Conservation (phyloP, 139 green algal species). For the Chlamydomonas eustigma region DNA sequence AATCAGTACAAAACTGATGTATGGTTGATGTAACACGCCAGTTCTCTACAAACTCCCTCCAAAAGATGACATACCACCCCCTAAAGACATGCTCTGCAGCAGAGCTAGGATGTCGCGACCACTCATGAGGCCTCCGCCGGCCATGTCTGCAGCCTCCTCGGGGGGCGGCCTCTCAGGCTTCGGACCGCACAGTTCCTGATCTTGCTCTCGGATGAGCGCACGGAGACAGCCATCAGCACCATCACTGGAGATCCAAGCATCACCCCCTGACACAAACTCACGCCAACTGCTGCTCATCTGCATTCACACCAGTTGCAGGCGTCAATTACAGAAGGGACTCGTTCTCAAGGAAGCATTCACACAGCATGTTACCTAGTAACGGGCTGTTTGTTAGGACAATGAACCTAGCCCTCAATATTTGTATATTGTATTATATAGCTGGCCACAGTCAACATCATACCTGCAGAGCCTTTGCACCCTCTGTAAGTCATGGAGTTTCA, state of each 20-base stretch:
- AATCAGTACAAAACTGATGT: too few relatives aligned
- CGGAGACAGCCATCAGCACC: background rate
- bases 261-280: background rate
- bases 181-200: constrained; percentile 3
- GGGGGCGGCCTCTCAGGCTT: background rate
- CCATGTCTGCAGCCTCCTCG: constrained; percentile 6
- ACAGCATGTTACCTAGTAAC: background rate
- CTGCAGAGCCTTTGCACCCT: constrained; percentile 9
- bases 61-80: background rate
- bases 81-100: constrained; percentile 5
- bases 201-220: background rate
- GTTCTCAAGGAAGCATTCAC: background rate
- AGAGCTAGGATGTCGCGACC: constrained; percentile 13
- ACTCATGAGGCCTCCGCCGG: constrained; percentile 5
- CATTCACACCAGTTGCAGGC: too few relatives aligned
- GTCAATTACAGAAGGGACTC: background rate
- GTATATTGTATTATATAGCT: too few relatives aligned
- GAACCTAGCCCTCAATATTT: too few relatives aligned
- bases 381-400: background rate
- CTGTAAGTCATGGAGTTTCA: background rate
- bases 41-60: background rate
- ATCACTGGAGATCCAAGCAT: background rate
- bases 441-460: too few relatives aligned
- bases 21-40: too few relatives aligned
- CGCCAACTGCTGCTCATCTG: background rate